Evolutionary conservation across 164 flowering plant species (phyloP), one percentile per base, ranked within the genome.

Genomic region (Protea cynaroides): DNA sequence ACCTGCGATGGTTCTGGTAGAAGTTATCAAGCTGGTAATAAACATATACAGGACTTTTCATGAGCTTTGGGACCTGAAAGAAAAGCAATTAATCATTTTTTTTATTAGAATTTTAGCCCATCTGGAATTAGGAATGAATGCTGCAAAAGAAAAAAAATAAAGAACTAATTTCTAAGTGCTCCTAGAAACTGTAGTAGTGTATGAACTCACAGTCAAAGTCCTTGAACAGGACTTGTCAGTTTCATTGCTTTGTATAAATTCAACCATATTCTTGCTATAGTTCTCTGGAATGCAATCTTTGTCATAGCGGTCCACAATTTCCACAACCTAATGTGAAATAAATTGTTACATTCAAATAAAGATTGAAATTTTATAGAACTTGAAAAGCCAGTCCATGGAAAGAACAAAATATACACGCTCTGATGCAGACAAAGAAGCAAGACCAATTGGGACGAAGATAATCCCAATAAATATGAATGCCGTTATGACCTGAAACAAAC

Each of bases 1-100:
- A 89, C 96, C 96, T 72, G 34, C 96, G 90, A 73, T 89, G 96
- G 59, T 89, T 89, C 76, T 89, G 96, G 67, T 85, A 87, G 75
- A 84, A 89, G 69, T 85, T 79, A 58, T 84, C 85, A 58, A 89
- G 90, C 69, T 89, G 81, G 61, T 89, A 89, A 70, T 89, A 89
- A 46, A 89, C 67, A 65, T 65, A 89, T 19, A 89, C 75, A 18
- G 96, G 96, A 60, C 77, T 66, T 65, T 76, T 79, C 92, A 89
- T 87, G 36, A 58, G 69, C 72, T 82, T 89, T 15, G 84, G 79
- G 25, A 85, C 84, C 96, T 89, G 84, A 51, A 72, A 72, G 7
- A 64, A 40, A 4, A n/a, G n/a, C 15, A 52, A 40, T 66, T 59
- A 53, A 37, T 1, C 46, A 37, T 40, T 40, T 53, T 36, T 43